Conservation (phyloP, 768 basidiomycete genomes). For the Hericium erinaceus region DNA sequence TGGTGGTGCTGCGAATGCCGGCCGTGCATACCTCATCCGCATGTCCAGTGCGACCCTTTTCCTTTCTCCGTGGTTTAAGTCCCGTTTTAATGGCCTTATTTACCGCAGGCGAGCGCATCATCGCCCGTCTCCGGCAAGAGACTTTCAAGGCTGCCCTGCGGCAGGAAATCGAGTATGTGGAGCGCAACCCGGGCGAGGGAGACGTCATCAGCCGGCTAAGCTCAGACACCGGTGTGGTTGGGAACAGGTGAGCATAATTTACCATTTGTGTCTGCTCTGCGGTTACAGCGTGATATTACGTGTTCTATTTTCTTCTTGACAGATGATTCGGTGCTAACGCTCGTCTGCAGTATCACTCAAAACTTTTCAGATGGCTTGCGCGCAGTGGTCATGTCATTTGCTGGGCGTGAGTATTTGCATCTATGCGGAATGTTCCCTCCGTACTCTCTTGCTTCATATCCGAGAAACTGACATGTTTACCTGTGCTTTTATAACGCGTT, state of each 20-base stretch:
- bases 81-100: background rate
- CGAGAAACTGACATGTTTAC: too few species aligned
- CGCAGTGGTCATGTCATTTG: constrained; percentile 87
- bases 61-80: background rate
- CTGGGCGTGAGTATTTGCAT: constrained; percentile 57
- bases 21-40: constrained; percentile 77
- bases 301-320: too few species aligned
- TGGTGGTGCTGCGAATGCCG: constrained; percentile 84
- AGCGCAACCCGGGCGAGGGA: constrained; percentile 65
- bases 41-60: constrained; percentile 49
- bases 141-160: constrained; percentile 77
- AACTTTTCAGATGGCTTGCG: constrained; percentile 75
- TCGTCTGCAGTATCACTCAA: constrained; percentile 49
- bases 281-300: background rate
- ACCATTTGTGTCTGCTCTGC: background rate
- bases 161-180: constrained; percentile 91
- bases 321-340: too few species aligned
- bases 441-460: background rate
- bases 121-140: constrained; percentile 74
- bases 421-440: background rate
- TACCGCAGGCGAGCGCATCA: constrained; percentile 71
- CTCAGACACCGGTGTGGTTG: constrained; percentile 87
- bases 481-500: too few species aligned
- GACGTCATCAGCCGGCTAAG: constrained; percentile 89
- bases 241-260: constrained; percentile 59